Evolutionary conservation across 192 early-diverging fungal species (phyloP), one percentile per base, ranked within the genome.

Genomic region (Gryganskiella cystojenkinii): DNA sequence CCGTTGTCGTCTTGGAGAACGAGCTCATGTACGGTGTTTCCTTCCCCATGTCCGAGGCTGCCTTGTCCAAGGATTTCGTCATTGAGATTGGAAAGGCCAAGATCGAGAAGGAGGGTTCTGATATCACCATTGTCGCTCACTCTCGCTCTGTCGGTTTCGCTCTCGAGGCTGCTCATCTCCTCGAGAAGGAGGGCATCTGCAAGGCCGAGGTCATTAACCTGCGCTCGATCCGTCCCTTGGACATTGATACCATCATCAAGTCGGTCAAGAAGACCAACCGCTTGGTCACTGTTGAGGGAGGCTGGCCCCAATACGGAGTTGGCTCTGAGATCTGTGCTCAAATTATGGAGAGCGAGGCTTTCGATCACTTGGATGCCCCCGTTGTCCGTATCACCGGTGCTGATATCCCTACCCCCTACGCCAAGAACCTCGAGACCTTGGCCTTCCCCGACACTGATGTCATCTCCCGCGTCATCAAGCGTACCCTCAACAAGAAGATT

Each of bases 181-280:
- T 99, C 15, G 89, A 88, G 75, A 93, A 93, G 84, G 89, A 95
- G 81, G 86, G 89, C 53, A 86, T 91, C 63, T 71, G 86, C 67
- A 90, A 88, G 75, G 92, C 83, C 46, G 93, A 95, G 85, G 94
- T 99, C 60, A 96, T 99, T 86, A 99, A 99, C 89, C 87, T 99
- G 69, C 92, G 98, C 56, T 96, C 96, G 61, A 99, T 99, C 83
- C 93, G 95, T 61, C 98, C 98, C 34, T 86, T 99, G 49, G 96
- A 99, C 71, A 89, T 95, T 70, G 90, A 90, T 24, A 90, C 96
- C 54, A 94, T 99, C 76, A 83, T 99, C 83, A 90, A 91, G 67
- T 94, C 92, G 3, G 88, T 99, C 69, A 98, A 97, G 89, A 97
- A 98, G 90, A 99, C 98, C 72, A 96, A 98, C 91, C 94, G 90